phyloP scores from a whole-genome alignment of 257 asterid species.

The Thymus quinquecostatus region DNA sequence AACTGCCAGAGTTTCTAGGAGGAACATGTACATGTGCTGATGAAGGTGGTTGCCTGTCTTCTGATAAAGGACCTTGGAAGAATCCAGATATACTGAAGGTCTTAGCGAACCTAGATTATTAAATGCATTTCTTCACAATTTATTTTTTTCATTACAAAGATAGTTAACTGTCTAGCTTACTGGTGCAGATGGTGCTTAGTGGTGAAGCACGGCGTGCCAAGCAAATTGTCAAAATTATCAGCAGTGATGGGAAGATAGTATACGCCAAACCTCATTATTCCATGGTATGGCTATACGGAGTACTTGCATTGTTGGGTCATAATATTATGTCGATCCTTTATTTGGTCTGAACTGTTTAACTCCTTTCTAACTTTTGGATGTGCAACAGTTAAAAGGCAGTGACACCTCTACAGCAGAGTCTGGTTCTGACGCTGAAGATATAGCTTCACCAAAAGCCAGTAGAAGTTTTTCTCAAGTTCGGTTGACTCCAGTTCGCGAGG shows the following conservation, averaged over 20 bases:
- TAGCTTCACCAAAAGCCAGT: conserved; percentile 66
- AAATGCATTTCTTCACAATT: not conserved
- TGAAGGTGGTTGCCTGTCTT: conserved; percentile 78
- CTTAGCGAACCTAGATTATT: conserved; percentile 11
- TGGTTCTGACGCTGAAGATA: conserved; percentile 85
- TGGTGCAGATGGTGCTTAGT: conserved; percentile 73
- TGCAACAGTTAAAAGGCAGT: conserved; percentile 59
- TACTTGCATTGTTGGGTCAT: conserved; percentile 13
- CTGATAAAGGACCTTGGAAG: conserved; percentile 93
- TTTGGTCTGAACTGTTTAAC: conserved; percentile 17
- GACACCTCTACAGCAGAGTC: conserved; percentile 84
- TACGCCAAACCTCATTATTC: conserved; percentile 86
- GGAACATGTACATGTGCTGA: conserved; percentile 76
- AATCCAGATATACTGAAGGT: conserved; percentile 78
- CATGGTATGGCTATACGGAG: conserved; percentile 49
- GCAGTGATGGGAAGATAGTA: conserved; percentile 93
- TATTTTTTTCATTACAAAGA: too few relatives aligned
- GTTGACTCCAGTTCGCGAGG: conserved; percentile 81
- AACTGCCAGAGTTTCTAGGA: conserved; percentile 80
- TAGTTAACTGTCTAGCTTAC: too few relatives aligned
- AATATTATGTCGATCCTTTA: not conserved
- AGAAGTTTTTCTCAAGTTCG: conserved; percentile 59
- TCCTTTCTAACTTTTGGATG: conserved; percentile 20
- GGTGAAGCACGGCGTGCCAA: conserved; percentile 83
- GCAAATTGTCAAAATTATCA: conserved; percentile 89